phyloP scores from a whole-genome alignment of 2,329 filamentous ascomycete species.

The Aureobasidium subglaciale region DNA sequence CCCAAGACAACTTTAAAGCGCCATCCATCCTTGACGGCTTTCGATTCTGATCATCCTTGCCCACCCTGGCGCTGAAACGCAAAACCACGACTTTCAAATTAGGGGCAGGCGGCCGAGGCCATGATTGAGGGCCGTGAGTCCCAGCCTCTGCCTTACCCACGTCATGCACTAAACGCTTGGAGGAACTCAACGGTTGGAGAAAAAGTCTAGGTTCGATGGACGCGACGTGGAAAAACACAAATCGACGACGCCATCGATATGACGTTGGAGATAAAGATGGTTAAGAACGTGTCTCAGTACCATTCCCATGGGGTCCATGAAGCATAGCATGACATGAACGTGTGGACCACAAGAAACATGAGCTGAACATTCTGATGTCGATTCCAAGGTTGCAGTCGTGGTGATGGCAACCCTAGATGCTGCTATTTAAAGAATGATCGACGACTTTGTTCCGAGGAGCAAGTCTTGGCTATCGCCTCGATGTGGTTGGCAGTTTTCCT shows the following conservation, averaged over 20 bases:
- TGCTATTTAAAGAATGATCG: conserved; percentile 11
- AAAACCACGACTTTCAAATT: not conserved
- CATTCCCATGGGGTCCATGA: not conserved
- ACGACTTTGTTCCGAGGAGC: not conserved
- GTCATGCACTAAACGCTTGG: not conserved
- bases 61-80: not conserved
- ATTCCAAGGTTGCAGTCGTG: not conserved
- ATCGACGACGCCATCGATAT: not conserved
- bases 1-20: conserved; percentile 6
- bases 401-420: not conserved
- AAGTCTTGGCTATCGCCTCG: not conserved
- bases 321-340: not conserved
- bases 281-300: not conserved
- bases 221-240: not conserved
- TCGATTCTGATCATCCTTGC: not conserved
- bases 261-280: not conserved
- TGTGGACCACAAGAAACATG: not conserved
- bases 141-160: not conserved
- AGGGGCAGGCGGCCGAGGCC: not conserved
- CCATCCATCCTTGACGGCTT: not conserved
- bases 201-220: not conserved
- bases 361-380: not conserved
- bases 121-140: not conserved
- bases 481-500: not conserved
- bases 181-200: not conserved